A percentile compares a stretch with the other conserved stretches of the same genome.
Evolutionary conservation across 441 rosid species (phyloP).

Genomic region (Erodium moschatum): DNA sequence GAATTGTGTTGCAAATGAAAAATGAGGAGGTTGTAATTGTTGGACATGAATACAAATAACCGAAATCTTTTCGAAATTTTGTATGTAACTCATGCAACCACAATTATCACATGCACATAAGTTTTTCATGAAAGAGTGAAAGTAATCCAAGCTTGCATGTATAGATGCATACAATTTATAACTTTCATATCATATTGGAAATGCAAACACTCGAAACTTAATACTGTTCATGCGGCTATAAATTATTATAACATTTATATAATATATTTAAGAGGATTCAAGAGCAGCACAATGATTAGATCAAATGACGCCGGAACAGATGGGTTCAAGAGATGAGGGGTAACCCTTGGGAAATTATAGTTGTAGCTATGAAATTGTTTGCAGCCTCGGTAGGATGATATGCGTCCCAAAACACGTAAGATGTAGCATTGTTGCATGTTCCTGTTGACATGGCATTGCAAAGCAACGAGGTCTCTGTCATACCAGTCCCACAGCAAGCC

Average conservation of each 20-base stretch:
- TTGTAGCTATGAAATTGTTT: slow-evolving; percentile 56
- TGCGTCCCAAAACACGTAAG: slow-evolving; percentile 83
- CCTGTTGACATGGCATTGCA: slow-evolving; percentile 64
- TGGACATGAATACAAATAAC: not conserved
- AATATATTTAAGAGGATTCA: slow-evolving; percentile 19
- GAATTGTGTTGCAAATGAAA: not conserved
- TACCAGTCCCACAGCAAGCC: slow-evolving; percentile 93
- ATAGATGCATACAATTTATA: slow-evolving; percentile 2
- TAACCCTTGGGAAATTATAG: slow-evolving; percentile 62
- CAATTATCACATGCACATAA: slow-evolving; percentile 9
- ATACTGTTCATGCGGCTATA: slow-evolving; percentile 13
- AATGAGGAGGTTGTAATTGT: not conserved
- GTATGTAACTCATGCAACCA: not conserved
- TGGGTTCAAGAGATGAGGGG: slow-evolving; percentile 58
- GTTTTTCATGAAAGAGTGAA: not conserved
- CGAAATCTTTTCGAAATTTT: not conserved
- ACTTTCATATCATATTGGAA: not conserved
- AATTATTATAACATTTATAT: slow-evolving; percentile 10
- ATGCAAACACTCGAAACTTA: not conserved
- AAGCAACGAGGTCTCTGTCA: slow-evolving; percentile 70
- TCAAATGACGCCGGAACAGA: slow-evolving; percentile 15
- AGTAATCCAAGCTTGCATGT: not conserved
- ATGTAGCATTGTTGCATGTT: slow-evolving; percentile 67
- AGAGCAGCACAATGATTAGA: slow-evolving; percentile 10
- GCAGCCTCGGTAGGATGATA: slow-evolving; percentile 95